These are phyloP conservation scores for Aschersonia sp. DNA, from an alignment of 2,329 filamentous ascomycete species.

Conservation along the genomic window DNA sequence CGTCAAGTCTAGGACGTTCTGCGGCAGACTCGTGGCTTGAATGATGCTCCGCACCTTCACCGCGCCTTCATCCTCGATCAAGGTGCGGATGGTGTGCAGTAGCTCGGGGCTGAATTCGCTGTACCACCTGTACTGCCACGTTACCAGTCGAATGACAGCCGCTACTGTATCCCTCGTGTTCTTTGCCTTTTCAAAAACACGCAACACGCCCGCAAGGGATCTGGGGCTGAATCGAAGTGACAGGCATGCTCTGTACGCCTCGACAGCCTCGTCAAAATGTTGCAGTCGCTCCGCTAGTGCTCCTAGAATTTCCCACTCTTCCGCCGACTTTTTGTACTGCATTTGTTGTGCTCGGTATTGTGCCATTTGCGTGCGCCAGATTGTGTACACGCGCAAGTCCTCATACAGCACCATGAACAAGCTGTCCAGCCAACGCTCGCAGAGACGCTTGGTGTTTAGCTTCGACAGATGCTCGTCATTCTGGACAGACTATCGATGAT, in stretches of 20 bases:
- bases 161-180: conserved; percentile 71
- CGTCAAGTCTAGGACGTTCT: conserved; percentile 84
- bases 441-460: conserved; percentile 93
- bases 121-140: conserved; percentile 99
- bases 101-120: conserved; percentile 95
- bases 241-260: conserved; percentile 84
- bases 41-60: conserved; percentile 97
- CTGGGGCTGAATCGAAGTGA: conserved; percentile 84
- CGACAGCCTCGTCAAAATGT: conserved; percentile 78
- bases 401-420: conserved; percentile 99
- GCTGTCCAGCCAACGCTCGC: conserved; percentile 95
- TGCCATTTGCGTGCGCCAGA: conserved; percentile 96
- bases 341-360: conserved; percentile 88
- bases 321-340: conserved; percentile 90
- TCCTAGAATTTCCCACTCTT: conserved; percentile 97
- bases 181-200: conserved; percentile 61
- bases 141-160: conserved; percentile 79
- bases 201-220: conserved; percentile 72
- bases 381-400: conserved; percentile 94
- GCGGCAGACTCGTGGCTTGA: conserved; percentile 85
- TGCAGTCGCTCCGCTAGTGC: conserved; percentile 86
- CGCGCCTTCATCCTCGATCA: conserved; percentile 95
- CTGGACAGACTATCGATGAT: conserved; percentile 34
- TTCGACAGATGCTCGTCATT: conserved; percentile 67
- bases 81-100: conserved; percentile 70